Conservation (phyloP, 2,329 filamentous ascomycete genomes). For the Cladophialophora exuberans region DNA sequence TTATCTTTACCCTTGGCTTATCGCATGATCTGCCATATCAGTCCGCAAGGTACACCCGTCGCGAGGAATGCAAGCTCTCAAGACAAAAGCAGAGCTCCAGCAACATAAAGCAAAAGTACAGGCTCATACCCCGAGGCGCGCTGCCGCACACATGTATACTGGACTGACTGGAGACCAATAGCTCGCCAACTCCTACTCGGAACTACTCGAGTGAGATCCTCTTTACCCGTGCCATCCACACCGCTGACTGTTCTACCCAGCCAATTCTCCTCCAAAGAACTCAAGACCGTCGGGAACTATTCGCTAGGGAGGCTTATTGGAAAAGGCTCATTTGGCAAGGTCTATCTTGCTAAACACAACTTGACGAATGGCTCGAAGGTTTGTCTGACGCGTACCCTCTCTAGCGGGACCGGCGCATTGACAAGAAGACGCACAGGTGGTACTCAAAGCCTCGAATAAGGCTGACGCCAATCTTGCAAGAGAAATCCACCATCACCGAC, state of each 20-base stretch:
- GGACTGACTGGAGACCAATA: conserved; percentile 46
- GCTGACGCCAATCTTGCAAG: conserved; percentile 93
- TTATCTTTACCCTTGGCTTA: conserved; percentile 21
- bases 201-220: conserved; percentile 80
- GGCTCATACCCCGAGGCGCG: neutral
- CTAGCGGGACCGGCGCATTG: conserved; percentile 13
- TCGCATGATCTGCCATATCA: conserved; percentile 20
- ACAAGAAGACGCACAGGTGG: conserved; percentile 64
- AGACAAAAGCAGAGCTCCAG: conserved; percentile 60
- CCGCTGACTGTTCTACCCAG: conserved; percentile 51
- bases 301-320: conserved; percentile 88
- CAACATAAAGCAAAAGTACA: conserved; percentile 62
- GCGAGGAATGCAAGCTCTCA: conserved; percentile 47
- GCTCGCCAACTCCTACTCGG: conserved; percentile 96
- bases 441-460: conserved; percentile 97
- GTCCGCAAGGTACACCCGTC: conserved; percentile 5
- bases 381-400: conserved; percentile 33
- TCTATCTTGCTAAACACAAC: conserved; percentile 94
- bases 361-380: conserved; percentile 98
- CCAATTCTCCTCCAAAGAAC: conserved; percentile 90
- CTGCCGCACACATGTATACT: neutral
- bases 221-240: conserved; percentile 11
- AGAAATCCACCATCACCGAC: conserved; percentile 97
- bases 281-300: conserved; percentile 94
- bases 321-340: conserved; percentile 97